Evolutionary conservation across 805 yeast genomes (phyloP), one percentile per base, ranked within the genome.

Genomic region (Wickerhamiella azyma): DNA sequence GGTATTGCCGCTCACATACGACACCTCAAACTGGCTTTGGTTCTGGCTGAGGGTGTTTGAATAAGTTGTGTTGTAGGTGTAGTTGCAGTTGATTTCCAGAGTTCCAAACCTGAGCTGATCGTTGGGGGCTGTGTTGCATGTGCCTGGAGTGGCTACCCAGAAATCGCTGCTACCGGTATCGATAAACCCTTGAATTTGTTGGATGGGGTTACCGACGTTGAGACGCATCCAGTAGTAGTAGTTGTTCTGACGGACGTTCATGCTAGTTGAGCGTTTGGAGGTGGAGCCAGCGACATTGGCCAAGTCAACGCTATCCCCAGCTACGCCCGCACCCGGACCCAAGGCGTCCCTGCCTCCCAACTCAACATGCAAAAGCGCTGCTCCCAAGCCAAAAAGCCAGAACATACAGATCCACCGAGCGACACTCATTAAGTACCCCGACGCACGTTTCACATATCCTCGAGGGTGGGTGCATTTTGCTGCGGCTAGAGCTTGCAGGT

Each of bases 91-190:
- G 51, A 41, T 41, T n/a, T 41, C 44, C 3, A 41, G 44, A 9
- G 44, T 41, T 3, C 44, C 44, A 24, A 30, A 41, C 14, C 14
- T 5, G 24, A 41, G 38, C 14, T 41, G 26, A 7, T 39, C 44
- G 2, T 41, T 11, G 11, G 28, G 21, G 48, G 42, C 43, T 51
- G 50, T 39, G 32, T 49, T 14, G 55, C 53, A 45, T 49, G 39
- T 53, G 10, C 21, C 29, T 5, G 43, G 38, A 11, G 48, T 46
- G 43, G 53, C 48, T n/a, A 79, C 72, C 84, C 84, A 79, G 35
- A 79, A 57, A 57, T 81, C 86, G 1, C 81, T 69, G 0, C 85
- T 77, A 1, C 88, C 88, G 1, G 88, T 81, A 55, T 81, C 89
- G 11, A 81, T 58, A 26, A 78, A 58, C 10, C 79, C 76, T 2